Evolutionary conservation across 208 protist species (phyloP).

Genomic region (Leishmania major): DNA sequence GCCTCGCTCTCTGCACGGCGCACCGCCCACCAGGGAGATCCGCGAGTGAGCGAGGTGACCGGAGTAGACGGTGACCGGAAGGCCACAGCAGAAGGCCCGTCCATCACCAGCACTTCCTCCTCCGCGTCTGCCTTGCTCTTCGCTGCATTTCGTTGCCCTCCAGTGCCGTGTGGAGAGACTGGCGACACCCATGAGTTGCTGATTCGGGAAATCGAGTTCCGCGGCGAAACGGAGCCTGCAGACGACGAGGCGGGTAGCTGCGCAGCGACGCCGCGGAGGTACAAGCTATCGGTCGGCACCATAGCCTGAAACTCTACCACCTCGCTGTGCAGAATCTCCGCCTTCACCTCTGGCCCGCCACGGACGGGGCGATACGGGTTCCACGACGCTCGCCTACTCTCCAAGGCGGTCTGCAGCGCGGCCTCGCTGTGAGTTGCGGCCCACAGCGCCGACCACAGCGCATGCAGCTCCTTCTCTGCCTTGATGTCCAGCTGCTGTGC

Average conservation of each 20-base stretch:
- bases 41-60: neutral
- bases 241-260: neutral
- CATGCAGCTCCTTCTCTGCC: slow-evolving; percentile 48
- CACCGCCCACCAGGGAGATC: slow-evolving; percentile 1
- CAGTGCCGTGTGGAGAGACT: neutral
- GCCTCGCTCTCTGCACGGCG: slow-evolving; percentile 14
- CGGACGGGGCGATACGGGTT: slow-evolving; percentile 83
- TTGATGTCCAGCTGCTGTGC: slow-evolving; percentile 39
- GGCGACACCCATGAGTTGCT: slow-evolving; percentile 3
- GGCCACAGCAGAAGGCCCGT: slow-evolving; percentile 1
- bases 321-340: slow-evolving; percentile 74
- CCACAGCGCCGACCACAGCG: slow-evolving; percentile 50
- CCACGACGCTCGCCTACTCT: slow-evolving; percentile 50
- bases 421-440: slow-evolving; percentile 44
- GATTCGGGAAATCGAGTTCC: neutral
- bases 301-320: slow-evolving; percentile 62
- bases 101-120: slow-evolving; percentile 21
- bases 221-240: neutral
- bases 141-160: neutral
- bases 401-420: slow-evolving; percentile 39
- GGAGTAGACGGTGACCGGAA: neutral
- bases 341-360: slow-evolving; percentile 41
- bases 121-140: too few relatives aligned
- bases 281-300: slow-evolving; percentile 51
- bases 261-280: slow-evolving; percentile 32